Conservation (phyloP, 2,329 filamentous ascomycete genomes). For the Thelonectria blattea region DNA sequence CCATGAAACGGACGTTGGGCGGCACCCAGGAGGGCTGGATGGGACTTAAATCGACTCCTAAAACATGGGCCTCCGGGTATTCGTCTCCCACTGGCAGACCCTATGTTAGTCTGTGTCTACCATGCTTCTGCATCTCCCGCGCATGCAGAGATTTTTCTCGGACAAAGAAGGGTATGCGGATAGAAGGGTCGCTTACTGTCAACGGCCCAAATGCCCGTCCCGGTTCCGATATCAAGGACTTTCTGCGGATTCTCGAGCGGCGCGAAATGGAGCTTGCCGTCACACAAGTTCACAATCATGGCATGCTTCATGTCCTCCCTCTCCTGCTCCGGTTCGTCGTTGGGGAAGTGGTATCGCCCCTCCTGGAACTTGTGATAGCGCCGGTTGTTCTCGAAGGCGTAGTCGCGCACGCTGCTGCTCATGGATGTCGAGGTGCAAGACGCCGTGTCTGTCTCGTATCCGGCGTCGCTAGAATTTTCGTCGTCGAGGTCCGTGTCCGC, state of each 20-base stretch:
- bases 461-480: constrained; percentile 12
- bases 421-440: constrained; percentile 8
- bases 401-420: constrained; percentile 12
- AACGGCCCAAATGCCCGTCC: constrained; percentile 12
- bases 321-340: constrained; percentile 13
- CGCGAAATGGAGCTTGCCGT: constrained; percentile 8
- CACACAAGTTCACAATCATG: constrained; percentile 12
- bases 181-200: constrained; percentile 13
- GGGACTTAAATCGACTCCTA: constrained; percentile 47
- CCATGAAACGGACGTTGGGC: constrained; percentile 61
- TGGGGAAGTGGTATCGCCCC: constrained; percentile 9
- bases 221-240: constrained; percentile 14
- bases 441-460: constrained; percentile 1
- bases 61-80: constrained; percentile 43
- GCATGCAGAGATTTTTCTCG: no score
- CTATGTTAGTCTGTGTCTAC: no score
- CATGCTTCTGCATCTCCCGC: no score
- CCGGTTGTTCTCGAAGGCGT: constrained; percentile 12
- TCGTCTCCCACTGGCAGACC: constrained; percentile 38
- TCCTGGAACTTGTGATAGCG: constrained; percentile 13
- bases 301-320: constrained; percentile 14
- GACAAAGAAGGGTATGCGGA: no score
- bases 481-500: no score
- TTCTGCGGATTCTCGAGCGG: constrained; percentile 1
- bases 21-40: constrained; percentile 56